Evolutionary conservation across 1,139 yeast genomes (phyloP), one percentile per base, ranked within the genome.

Genomic region (Scheffersomyces cryptocercus): DNA sequence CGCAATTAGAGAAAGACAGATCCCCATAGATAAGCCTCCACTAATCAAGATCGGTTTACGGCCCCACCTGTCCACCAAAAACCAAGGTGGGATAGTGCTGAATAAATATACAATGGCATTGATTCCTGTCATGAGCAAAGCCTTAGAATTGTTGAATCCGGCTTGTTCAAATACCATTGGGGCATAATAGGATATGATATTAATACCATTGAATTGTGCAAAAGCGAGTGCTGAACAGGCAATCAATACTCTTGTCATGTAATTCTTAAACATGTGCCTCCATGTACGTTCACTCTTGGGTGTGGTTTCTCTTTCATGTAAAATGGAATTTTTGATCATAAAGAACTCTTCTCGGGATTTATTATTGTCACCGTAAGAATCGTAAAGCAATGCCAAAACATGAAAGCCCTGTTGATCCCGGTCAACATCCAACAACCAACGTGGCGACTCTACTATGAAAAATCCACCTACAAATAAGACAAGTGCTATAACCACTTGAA

Each of bases 351-450:
- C 79, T 42, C 81, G 79, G 0, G 96, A 93, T 35, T 66, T 68
- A 48, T 78, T 78, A 11, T 86, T 86, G 40, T 67, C 70, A 2
- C 64, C 58, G 29, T 70, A 66, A 16, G 80, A 82, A 10, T 89
- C 83, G 52, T 87, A 88, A 39, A 91, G 70, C 55, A 88, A 84
- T n/a, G 91, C 85, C 55, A 90, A 77, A 10, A 88, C 96, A 40
- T 85, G 75, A 56, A 88, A 77, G 2, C 82, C 84, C 48, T 74
- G 75, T 48, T 67, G 73, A 49, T 79, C 83, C 47, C 59, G 61
- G 46, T 77, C 81, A 13, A 70, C 75, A 47, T 77, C 81, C 28
- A 79, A 59, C 36, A 78, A 62, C 79, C 81, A 79, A 44, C 84
- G 62, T 3, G 84, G 84, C 40, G 79, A 71, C 51, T 79, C 84